phyloP scores from a whole-genome alignment of 2,329 filamentous ascomycete species.

The Xylariaceae sp. region DNA sequence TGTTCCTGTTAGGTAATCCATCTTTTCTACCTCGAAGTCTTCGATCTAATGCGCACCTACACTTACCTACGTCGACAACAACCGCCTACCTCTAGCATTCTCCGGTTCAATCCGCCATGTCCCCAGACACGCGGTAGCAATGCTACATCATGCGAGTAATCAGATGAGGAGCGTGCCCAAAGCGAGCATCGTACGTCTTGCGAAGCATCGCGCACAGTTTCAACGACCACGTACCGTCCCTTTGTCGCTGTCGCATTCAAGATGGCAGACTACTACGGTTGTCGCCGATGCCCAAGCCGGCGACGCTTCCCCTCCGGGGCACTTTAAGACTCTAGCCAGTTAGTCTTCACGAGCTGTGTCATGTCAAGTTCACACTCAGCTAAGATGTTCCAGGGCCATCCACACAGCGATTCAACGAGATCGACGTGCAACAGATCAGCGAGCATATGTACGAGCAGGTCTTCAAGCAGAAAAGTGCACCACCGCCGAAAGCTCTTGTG shows the following conservation, averaged over 20 bases:
- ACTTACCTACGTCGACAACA: no score
- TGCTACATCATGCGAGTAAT: constrained; percentile 37
- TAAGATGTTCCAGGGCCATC: constrained; percentile 39
- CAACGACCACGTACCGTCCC: constrained; percentile 34
- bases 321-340: constrained; percentile 38
- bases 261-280: constrained; percentile 39
- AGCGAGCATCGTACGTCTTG: constrained; percentile 47
- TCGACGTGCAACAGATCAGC: constrained; percentile 92
- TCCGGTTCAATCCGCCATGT: constrained; percentile 21
- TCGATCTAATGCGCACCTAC: not conserved
- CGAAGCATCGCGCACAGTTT: constrained; percentile 42
- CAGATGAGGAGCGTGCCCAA: constrained; percentile 39
- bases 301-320: constrained; percentile 13
- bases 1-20: constrained; percentile 2
- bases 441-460: constrained; percentile 75
- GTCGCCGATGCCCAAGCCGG: constrained; percentile 23
- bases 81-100: not conserved
- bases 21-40: not conserved
- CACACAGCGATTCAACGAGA: constrained; percentile 76
- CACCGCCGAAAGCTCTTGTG: constrained; percentile 66
- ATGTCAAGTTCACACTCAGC: constrained; percentile 4
- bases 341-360: constrained; percentile 23
- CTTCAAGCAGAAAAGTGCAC: constrained; percentile 56
- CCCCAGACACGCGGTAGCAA: constrained; percentile 29
- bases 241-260: constrained; percentile 32